Base-by-base conservation (phyloP, 2,329 filamentous ascomycete genomes). In the Bipolaris zeicola region DNA sequence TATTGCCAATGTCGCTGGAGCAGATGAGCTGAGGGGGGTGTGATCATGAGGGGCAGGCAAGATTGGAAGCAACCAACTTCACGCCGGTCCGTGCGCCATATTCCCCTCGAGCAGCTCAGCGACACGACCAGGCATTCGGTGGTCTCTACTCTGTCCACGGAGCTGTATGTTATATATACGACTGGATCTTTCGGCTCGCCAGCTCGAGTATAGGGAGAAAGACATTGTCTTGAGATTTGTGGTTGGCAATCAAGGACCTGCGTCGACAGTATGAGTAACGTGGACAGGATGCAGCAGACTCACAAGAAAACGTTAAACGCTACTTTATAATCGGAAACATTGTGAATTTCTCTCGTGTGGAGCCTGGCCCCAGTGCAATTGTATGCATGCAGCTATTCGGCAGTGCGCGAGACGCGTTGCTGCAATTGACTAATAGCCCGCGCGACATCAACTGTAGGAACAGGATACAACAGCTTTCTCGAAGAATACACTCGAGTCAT, bases 21-120 rank as follows among this genome's bases (percentile, higher is more conserved):
- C 26, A 16, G 18, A 16, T 39, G 31, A 4, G 39, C 16, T 39
- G 39, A 26, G 24, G 20, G 26, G 16, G 24, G 22, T 18, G 6
- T 50, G 11, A 24, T 24, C 14, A 3, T 41, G 28, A 41, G 26
- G 46, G 47, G 39, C 18, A 13, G 39, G 3, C n/a, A 50, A 39
- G 20, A 37, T 37, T 31, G 28, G 39, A 44, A 50, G 39, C 38
- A 26, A 37, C 13, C 33, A 45, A 45, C 52, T 51, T 26, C 34
- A 50, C 16, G 8, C 20, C 13, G 26, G 52, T 41, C 52, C 47
- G 34, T 55, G 52, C 52, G 16, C 39, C 26, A 33, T 16, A 24
- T 48, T n/a, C 42, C n/a, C 46, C 24, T 33, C 39, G 18, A 45
- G 24, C 34, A 51, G 33, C 41, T 8, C n/a, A 38, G 26, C 41